Percentiles rank a stretch among this genome's conserved stretches.
Conservation (phyloP, 2,329 filamentous ascomycete genomes). For the Xylariaceae sp. region DNA sequence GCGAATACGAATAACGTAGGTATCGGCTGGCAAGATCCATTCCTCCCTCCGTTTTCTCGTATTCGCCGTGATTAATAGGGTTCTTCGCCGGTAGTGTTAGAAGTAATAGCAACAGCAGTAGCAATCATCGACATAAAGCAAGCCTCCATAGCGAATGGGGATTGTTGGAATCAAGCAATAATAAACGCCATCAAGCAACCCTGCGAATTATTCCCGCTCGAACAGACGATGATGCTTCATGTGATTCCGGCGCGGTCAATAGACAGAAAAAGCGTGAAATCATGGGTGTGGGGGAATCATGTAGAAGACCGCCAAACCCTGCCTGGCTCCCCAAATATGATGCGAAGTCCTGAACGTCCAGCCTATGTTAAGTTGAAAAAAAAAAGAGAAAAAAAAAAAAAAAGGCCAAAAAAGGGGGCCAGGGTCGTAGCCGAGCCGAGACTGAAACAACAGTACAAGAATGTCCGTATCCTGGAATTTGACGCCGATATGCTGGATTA, state of each 20-base stretch:
- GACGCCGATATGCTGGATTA: constrained; percentile 33
- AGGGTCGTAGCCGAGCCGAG: constrained; percentile 25
- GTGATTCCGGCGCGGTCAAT: constrained; percentile 13
- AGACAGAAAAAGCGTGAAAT: constrained; percentile 19
- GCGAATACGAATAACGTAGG: constrained; percentile 5
- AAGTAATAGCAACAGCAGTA: constrained; percentile 1
- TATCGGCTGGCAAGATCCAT: not conserved
- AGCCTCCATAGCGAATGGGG: not conserved
- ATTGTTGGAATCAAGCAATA: not conserved
- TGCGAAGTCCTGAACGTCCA: constrained; percentile 27
- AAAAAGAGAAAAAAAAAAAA: constrained; percentile 9
- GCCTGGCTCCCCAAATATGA: constrained; percentile 21
- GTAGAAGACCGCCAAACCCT: constrained; percentile 18
- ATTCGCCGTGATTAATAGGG: constrained; percentile 24
- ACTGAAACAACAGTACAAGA: constrained; percentile 21
- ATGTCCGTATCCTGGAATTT: constrained; percentile 29
- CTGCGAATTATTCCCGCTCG: not conserved
- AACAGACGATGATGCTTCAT: not conserved
- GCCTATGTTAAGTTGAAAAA: constrained; percentile 10
- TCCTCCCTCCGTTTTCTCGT: constrained; percentile 18
- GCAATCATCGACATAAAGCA: not conserved
- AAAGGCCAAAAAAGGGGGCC: too few relatives aligned
- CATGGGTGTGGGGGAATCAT: constrained; percentile 21
- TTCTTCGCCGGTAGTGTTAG: not conserved
- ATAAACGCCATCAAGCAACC: not conserved